A percentile compares a stretch with the other conserved stretches of the same genome.
Evolutionary conservation across 2,329 filamentous ascomycete species (phyloP).

Genomic region (Talaromyces albobiverticillius): DNA sequence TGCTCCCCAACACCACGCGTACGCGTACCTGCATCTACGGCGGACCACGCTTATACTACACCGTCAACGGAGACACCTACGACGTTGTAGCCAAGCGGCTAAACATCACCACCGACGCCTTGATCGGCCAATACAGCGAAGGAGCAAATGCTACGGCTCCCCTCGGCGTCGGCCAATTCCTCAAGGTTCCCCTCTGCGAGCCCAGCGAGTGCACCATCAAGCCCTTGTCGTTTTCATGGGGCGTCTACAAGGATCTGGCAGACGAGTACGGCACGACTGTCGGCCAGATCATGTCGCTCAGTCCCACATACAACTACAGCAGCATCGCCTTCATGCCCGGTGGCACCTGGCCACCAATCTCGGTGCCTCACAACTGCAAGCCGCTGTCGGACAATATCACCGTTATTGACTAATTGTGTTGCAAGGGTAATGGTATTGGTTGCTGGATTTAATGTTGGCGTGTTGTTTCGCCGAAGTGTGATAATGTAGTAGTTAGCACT

Average conservation of each 20-base stretch:
- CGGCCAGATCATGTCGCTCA: constrained; percentile 17
- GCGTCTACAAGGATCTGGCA: constrained; percentile 17
- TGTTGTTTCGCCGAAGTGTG: too few relatives aligned
- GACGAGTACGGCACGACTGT: constrained; percentile 13
- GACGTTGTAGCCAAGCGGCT: constrained; percentile 15
- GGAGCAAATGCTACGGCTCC: background rate
- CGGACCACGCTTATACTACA: constrained; percentile 20
- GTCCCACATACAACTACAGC: constrained; percentile 14
- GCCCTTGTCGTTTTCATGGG: constrained; percentile 15
- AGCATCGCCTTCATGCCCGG: too few relatives aligned
- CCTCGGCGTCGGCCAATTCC: background rate
- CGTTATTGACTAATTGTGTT: too few relatives aligned
- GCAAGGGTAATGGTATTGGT: too few relatives aligned
- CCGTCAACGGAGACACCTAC: constrained; percentile 18
- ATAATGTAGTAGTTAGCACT: too few relatives aligned
- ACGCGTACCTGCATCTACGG: constrained; percentile 17
- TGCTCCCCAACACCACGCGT: constrained; percentile 11
- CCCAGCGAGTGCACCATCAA: constrained; percentile 2
- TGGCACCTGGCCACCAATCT: too few relatives aligned
- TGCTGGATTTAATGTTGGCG: too few relatives aligned
- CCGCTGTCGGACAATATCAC: too few relatives aligned
- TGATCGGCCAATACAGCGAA: background rate
- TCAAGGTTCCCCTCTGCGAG: background rate
- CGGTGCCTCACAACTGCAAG: too few relatives aligned
- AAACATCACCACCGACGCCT: constrained; percentile 17